Percentiles rank a stretch among this genome's conserved stretches.
These are phyloP conservation scores for Verticillium nubilum DNA, from an alignment of 2,329 filamentous ascomycete genomes.

Conservation along the genomic window DNA sequence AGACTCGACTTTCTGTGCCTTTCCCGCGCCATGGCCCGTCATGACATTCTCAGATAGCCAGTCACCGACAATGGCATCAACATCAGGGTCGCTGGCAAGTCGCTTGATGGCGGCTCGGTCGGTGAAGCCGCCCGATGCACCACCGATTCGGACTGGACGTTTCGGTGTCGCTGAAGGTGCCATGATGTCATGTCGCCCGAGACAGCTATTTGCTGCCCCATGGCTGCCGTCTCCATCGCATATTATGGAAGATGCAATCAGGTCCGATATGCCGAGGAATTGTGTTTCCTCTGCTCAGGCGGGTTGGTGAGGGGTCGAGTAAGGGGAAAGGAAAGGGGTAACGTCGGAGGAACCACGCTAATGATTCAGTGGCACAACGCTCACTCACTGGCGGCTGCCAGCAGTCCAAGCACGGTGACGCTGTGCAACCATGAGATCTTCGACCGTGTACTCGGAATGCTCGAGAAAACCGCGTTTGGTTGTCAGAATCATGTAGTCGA, in stretches of 20 bases:
- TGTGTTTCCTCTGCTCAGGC: neutral
- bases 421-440: no score
- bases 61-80: constrained; percentile 23
- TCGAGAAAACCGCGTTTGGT: no score
- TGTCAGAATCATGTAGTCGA: no score
- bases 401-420: neutral
- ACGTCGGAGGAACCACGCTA: neutral
- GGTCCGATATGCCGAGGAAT: no score
- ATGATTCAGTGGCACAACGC: neutral
- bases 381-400: neutral
- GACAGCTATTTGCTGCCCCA: neutral
- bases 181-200: neutral
- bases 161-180: constrained; percentile 11
- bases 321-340: neutral
- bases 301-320: neutral
- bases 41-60: constrained; percentile 26
- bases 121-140: constrained; percentile 35
- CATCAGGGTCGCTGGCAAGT: constrained; percentile 29
- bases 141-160: constrained; percentile 33
- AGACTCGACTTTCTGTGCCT: constrained; percentile 16
- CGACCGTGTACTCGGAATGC: no score
- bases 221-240: neutral
- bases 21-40: constrained; percentile 21
- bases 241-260: neutral
- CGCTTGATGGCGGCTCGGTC: constrained; percentile 33